Evolutionary conservation across 208 protist species (phyloP), one percentile per base, ranked within the genome.

Genomic region (Blastocrithidia nonstop): DNA sequence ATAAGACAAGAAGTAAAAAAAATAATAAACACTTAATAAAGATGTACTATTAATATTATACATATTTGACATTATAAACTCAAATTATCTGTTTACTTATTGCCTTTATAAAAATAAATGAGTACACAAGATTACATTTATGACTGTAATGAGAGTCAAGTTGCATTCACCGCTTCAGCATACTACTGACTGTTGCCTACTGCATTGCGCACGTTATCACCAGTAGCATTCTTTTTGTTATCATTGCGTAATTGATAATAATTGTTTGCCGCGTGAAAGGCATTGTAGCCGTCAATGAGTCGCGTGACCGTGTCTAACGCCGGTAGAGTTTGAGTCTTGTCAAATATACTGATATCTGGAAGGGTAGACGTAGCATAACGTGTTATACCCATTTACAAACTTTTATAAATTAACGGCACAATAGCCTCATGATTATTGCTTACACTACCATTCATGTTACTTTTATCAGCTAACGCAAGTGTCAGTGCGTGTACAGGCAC

Each of bases 301-400:
- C 57, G 31, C 1, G 36, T 38, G 38, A 80, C 46, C 13, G 59
- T 54, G 36, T 62, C 46, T 11, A 66, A 45, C 6, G 57, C 35
- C 5, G 61, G 32, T 3, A 67, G 26, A 8, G 43, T 24, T 6
- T 60, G 61, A 1, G 73, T 33, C 19, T 44, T 39, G 3, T 32
- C 4, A 39, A 78, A 81, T 9, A 88, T 32, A 1, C 44, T 17
- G 1, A 38, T 49, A 4, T 19, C 45, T 1, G 44, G 17, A n/a
- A 56, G 23, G 8, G 61, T 54, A 29, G 58, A 73, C 13, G 62
- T 70, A 2, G 64, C 66, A 37, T 76, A 61, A 5, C 47, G 6
- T 0, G 48, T 49, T 13, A 81, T 21, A 19, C 74, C 71, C 15
- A 79, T 57, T 31, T 69, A 70, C 1, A 76, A 38, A 7, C 61